A percentile compares a stretch with the other conserved stretches of the same genome.
Evolutionary conservation across 1,284 basidiomycete genomes (phyloP).

Genomic region (Ustilago hordei): DNA sequence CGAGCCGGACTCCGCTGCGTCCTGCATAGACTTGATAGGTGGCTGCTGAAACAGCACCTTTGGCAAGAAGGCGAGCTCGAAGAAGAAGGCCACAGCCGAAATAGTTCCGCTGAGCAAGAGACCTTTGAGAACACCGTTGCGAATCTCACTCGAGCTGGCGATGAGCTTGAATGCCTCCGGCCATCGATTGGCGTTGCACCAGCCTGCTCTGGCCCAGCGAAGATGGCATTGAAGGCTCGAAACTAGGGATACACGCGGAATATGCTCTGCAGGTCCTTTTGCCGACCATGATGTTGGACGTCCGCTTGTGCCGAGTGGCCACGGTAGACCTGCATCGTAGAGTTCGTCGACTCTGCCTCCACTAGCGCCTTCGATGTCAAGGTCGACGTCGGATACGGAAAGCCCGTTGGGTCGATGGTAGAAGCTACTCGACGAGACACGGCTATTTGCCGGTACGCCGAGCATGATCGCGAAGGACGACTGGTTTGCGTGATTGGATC

Average conservation of each 20-base stretch:
- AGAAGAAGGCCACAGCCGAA: constrained; percentile 60
- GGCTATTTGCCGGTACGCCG: constrained; percentile 43
- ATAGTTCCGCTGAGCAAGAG: constrained; percentile 60
- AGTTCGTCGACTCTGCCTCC: constrained; percentile 58
- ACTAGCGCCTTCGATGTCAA: constrained; percentile 66
- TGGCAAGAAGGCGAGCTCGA: constrained; percentile 66
- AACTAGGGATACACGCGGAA: constrained; percentile 44
- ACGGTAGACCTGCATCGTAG: constrained; percentile 60
- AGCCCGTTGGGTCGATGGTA: constrained; percentile 29
- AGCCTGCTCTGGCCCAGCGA: constrained; percentile 58
- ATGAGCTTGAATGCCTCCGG: constrained; percentile 47
- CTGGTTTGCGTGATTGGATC: neutral
- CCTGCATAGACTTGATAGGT: constrained; percentile 14
- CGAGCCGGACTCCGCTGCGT: constrained; percentile 17
- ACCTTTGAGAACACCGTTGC: constrained; percentile 63
- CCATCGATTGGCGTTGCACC: constrained; percentile 61
- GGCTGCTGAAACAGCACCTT: constrained; percentile 53
- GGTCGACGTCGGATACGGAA: constrained; percentile 57
- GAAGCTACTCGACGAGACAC: constrained; percentile 35
- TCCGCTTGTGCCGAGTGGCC: constrained; percentile 35
- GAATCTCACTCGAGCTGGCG: constrained; percentile 55
- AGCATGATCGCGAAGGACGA: constrained; percentile 21
- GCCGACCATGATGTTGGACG: constrained; percentile 56
- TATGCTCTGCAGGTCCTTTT: constrained; percentile 57
- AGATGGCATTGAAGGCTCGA: constrained; percentile 51